Evolutionary conservation across 148 eudicot genomes (phyloP).

Genomic region (Vaccinium vitisidaea): DNA sequence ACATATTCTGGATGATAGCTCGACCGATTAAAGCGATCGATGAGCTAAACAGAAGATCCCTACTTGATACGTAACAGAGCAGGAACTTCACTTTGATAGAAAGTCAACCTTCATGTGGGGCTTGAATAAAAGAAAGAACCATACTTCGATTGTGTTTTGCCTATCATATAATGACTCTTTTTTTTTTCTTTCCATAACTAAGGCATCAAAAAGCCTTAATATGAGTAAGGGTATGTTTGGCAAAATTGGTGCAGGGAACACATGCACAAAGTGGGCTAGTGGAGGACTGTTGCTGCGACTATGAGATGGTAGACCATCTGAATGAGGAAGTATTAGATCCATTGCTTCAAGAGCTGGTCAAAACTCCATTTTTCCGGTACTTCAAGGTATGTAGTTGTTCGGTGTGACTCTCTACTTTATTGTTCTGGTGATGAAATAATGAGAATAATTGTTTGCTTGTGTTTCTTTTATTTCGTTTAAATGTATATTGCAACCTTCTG

Average conservation of each 20-base stretch:
- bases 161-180: too few species aligned
- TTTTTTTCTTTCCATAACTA: too few species aligned
- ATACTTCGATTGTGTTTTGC: too few species aligned
- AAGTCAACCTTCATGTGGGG: too few species aligned
- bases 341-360: conserved; percentile 40
- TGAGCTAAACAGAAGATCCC: too few species aligned
- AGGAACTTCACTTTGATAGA: too few species aligned
- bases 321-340: conserved; percentile 37
- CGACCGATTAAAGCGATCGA: too few species aligned
- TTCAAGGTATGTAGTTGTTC: conserved; percentile 36
- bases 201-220: background rate
- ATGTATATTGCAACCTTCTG: background rate
- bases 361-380: conserved; percentile 46
- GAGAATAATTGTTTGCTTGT: background rate
- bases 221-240: background rate
- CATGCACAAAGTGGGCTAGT: conserved; percentile 28
- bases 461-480: background rate
- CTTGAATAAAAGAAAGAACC: too few species aligned
- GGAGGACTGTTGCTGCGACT: conserved; percentile 52
- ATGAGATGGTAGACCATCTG: conserved; percentile 38
- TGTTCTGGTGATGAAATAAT: background rate
- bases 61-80: too few species aligned
- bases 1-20: too few species aligned
- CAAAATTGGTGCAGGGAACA: conserved; percentile 26
- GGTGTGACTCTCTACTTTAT: background rate